These are phyloP conservation scores for Penicillium mononematosum DNA, from an alignment of 495 filamentous ascomycete species.

Conservation along the genomic window DNA sequence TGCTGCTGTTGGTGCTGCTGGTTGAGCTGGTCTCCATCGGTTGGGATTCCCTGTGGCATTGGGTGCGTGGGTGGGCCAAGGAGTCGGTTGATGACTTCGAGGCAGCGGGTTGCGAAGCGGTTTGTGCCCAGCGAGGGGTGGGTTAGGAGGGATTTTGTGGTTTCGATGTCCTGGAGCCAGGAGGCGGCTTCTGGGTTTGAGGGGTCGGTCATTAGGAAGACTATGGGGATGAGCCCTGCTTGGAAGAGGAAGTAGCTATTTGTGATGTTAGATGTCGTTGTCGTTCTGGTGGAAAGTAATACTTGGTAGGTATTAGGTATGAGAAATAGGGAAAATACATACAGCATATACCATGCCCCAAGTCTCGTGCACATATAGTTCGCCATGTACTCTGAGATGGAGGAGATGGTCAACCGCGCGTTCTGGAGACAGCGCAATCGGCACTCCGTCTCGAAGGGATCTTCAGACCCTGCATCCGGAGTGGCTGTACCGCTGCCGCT, in stretches of 20 bases:
- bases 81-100: slow-evolving; percentile 47
- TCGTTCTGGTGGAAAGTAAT: neutral
- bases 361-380: slow-evolving; percentile 43
- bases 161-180: slow-evolving; percentile 50
- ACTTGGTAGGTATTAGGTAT: neutral
- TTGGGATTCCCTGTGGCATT: slow-evolving; percentile 8
- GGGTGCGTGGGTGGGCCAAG: slow-evolving; percentile 32
- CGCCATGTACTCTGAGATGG: slow-evolving; percentile 46
- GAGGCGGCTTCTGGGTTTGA: slow-evolving; percentile 40
- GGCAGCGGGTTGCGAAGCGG: slow-evolving; percentile 44
- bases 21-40: slow-evolving; percentile 1
- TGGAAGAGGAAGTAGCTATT: slow-evolving; percentile 55
- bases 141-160: slow-evolving; percentile 45
- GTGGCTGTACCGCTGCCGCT: slow-evolving; percentile 22
- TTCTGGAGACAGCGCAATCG: slow-evolving; percentile 45
- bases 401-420: slow-evolving; percentile 43
- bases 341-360: slow-evolving; percentile 54
- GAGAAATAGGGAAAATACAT: slow-evolving; percentile 18
- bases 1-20: slow-evolving; percentile 15
- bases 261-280: slow-evolving; percentile 2
- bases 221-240: slow-evolving; percentile 50
- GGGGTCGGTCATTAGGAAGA: slow-evolving; percentile 51
- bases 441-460: slow-evolving; percentile 44
- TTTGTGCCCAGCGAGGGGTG: slow-evolving; percentile 45
- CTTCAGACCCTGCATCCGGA: slow-evolving; percentile 35